Percentiles rank a stretch among this genome's conserved stretches.
phyloP scores from a whole-genome alignment of 2,329 filamentous ascomycete genomes.

The Beauveria sp. region DNA sequence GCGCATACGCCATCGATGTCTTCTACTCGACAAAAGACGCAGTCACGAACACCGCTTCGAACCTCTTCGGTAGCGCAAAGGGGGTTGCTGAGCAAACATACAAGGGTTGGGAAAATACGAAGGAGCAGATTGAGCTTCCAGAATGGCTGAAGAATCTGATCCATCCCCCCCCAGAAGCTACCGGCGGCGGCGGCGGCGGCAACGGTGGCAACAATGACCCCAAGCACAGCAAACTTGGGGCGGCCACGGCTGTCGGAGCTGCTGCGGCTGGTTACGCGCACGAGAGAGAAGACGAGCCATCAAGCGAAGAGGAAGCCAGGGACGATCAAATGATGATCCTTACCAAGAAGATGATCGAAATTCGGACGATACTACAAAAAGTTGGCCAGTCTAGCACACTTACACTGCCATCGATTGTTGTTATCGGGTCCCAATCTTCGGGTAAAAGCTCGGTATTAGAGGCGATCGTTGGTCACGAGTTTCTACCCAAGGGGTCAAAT shows the following conservation, averaged over 20 bases:
- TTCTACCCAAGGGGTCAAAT: slow-evolving; percentile 93
- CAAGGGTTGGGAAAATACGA: slow-evolving; percentile 76
- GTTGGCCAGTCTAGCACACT: slow-evolving; percentile 87
- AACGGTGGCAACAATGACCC: slow-evolving; percentile 42
- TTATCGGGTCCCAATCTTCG: slow-evolving; percentile 96
- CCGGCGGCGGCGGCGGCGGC: slow-evolving; percentile 43
- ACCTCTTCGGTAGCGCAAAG: slow-evolving; percentile 62
- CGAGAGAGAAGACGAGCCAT: slow-evolving; percentile 55
- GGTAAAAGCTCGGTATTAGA: slow-evolving; percentile 97
- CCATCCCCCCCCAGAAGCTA: slow-evolving; percentile 27
- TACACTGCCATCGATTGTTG: slow-evolving; percentile 93
- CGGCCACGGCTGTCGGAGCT: slow-evolving; percentile 59
- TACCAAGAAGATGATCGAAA: slow-evolving; percentile 99
- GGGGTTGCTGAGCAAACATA: slow-evolving; percentile 72
- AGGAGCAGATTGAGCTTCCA: slow-evolving; percentile 60
- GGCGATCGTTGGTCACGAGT: slow-evolving; percentile 95
- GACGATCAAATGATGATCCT: slow-evolving; percentile 99
- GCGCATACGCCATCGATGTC: slow-evolving; percentile 51
- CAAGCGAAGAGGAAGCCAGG: slow-evolving; percentile 59
- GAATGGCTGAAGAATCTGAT: slow-evolving; percentile 77
- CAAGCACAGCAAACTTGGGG: slow-evolving; percentile 52
- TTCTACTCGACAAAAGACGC: slow-evolving; percentile 67
- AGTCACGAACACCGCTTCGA: slow-evolving; percentile 60
- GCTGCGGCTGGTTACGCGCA: slow-evolving; percentile 75
- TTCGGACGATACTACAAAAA: slow-evolving; percentile 80